Evolutionary conservation across 331 rosid species (phyloP), one percentile per base, ranked within the genome.

Genomic region (Stylosanthes scabra): DNA sequence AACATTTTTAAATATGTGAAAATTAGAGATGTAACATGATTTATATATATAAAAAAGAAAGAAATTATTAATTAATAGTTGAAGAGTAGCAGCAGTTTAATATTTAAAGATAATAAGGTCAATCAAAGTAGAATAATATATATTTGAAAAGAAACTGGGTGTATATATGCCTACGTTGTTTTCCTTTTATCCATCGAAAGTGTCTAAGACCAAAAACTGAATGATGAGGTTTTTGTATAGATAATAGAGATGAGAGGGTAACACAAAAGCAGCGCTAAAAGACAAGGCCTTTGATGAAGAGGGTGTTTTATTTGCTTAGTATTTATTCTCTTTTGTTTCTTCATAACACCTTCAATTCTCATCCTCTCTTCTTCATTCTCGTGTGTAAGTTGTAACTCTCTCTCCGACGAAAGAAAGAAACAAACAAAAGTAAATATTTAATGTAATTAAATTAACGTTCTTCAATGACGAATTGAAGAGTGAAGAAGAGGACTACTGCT

Each of bases 171-270:
- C 7, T 51, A n/a, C 14, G 0, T n/a, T 51, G 31, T 70, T 87
- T 88, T 87, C 88, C 82, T 46, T 76, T 75, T 79, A 66, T 81
- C 91, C 90, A 89, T 89, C 81, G 72, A 93, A 78, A 82, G 82
- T 73, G 84, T 55, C 3, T 8, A 83, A 69, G 95, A 91, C 89
- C 81, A 4, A 7, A 88, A 80, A 77, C 87, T 78, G 87, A 80
- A 88, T 83, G 25, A 20, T 20, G 25, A 20, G 25, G 1, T 20
- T 20, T 83, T 66, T 45, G 49, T 68, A 70, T 31, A 31, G 37
- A 31, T 4, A 31, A 70, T 31, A 31, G 37, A 31, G 37, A 31
- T 39, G 16, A 71, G 39, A 49, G 68, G 59, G 58, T 5, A 77
- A 52, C 66, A 67, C 59, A 79, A 86, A 88, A 89, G 93, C 88